Evolutionary conservation across 2,329 filamentous ascomycete species (phyloP).

Genomic region (Cladorrhinum sp.): DNA sequence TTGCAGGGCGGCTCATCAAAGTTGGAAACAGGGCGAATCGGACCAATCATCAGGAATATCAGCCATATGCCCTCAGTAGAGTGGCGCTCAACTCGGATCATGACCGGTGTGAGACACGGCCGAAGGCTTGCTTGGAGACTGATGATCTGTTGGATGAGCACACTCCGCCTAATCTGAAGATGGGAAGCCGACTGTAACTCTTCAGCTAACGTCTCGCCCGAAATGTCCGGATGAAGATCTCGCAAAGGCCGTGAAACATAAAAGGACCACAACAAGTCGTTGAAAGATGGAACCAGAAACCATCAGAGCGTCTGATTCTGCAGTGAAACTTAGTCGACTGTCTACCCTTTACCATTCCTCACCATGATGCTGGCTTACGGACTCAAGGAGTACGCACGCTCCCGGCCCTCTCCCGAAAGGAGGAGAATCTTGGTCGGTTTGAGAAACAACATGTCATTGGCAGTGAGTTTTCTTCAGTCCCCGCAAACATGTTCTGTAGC

Average conservation of each 20-base stretch:
- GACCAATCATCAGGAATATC: not conserved
- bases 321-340: too few species aligned
- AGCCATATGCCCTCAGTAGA: too few species aligned
- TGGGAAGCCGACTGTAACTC: not conserved
- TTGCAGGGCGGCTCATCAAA: too few species aligned
- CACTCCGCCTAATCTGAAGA: not conserved
- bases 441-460: conserved; percentile 1
- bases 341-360: not conserved
- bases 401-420: conserved; percentile 8
- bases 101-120: not conserved
- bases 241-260: not conserved
- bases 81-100: too few species aligned
- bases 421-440: conserved; percentile 7
- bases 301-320: too few species aligned
- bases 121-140: not conserved
- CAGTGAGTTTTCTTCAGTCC: conserved; percentile 1
- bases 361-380: conserved; percentile 5
- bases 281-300: too few species aligned
- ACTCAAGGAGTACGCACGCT: conserved; percentile 8
- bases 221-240: not conserved
- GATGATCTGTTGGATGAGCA: not conserved
- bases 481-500: not conserved
- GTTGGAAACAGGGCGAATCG: not conserved
- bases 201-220: not conserved
- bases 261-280: not conserved